phyloP scores from a whole-genome alignment of 352 stramenopile genomes.

The Phytophthora brassicae region DNA sequence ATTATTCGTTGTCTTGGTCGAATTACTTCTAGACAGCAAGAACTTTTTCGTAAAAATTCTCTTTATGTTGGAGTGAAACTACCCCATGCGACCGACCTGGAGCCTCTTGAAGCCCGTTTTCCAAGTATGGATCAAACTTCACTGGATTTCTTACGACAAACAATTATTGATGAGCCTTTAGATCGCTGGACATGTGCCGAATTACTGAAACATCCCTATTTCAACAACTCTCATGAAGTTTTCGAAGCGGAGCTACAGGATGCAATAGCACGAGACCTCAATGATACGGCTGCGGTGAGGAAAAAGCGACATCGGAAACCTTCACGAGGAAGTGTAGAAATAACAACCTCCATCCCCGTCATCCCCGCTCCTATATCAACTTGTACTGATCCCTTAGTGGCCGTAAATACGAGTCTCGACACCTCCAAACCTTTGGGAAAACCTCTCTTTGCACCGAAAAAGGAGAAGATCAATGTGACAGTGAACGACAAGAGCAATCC shows the following conservation, averaged over 20 bases:
- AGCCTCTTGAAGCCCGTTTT: slow-evolving; percentile 67
- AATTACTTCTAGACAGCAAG: slow-evolving; percentile 73
- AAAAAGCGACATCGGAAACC: slow-evolving; percentile 67
- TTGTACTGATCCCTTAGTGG: slow-evolving; percentile 19
- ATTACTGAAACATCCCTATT: slow-evolving; percentile 74
- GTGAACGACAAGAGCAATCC: slow-evolving; percentile 12
- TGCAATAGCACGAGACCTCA: slow-evolving; percentile 65
- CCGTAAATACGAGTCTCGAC: slow-evolving; percentile 6
- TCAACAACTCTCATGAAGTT: slow-evolving; percentile 49
- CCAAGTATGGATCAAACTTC: slow-evolving; percentile 61
- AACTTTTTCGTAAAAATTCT: slow-evolving; percentile 83
- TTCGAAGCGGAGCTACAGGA: slow-evolving; percentile 75
- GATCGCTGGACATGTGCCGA: slow-evolving; percentile 82
- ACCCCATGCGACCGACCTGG: slow-evolving; percentile 51
- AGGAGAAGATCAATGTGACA: slow-evolving; percentile 19
- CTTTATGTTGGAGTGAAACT: slow-evolving; percentile 83
- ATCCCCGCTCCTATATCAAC: slow-evolving; percentile 10
- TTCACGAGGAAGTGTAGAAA: slow-evolving; percentile 13
- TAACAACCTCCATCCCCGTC: slow-evolving; percentile 11
- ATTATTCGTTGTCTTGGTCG: slow-evolving; percentile 79
- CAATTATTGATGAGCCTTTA: slow-evolving; percentile 74
- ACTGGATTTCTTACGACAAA: slow-evolving; percentile 73
- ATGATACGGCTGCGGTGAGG: slow-evolving; percentile 55
- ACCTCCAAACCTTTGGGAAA: slow-evolving; percentile 22
- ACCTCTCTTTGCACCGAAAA: slow-evolving; percentile 33